phyloP scores from a whole-genome alignment of 2,329 filamentous ascomycete genomes.

The Lasiodiplodia hormozganensis region DNA sequence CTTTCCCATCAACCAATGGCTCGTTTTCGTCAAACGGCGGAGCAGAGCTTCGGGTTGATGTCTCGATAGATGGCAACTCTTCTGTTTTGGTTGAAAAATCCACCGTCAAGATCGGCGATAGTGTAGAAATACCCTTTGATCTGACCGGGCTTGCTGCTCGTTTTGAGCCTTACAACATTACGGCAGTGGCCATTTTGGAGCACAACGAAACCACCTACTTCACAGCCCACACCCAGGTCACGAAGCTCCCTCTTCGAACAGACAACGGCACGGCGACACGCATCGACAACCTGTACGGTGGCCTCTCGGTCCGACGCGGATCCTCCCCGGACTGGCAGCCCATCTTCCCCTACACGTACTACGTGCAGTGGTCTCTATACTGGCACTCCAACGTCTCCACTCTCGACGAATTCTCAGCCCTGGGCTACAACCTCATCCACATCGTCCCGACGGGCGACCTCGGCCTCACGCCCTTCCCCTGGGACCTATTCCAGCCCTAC shows the following conservation, averaged over 20 bases:
- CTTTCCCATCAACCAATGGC: slow-evolving; percentile 46
- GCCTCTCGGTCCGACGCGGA: slow-evolving; percentile 40
- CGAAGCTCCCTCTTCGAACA: slow-evolving; percentile 51
- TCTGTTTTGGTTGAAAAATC: no score
- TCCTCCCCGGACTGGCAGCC: slow-evolving; percentile 38
- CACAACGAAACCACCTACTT: slow-evolving; percentile 45
- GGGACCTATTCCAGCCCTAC: slow-evolving; percentile 39
- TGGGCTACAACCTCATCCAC: slow-evolving; percentile 58
- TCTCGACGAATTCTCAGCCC: slow-evolving; percentile 10
- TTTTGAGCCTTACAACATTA: slow-evolving; percentile 47
- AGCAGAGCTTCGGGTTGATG: slow-evolving; percentile 29
- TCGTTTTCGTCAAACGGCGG: slow-evolving; percentile 29
- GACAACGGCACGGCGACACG: slow-evolving; percentile 54
- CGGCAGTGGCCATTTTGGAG: slow-evolving; percentile 40
- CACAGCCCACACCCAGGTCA: slow-evolving; percentile 45
- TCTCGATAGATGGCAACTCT: no score
- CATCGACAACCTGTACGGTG: slow-evolving; percentile 56
- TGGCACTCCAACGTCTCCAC: slow-evolving; percentile 20
- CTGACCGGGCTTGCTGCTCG: no score
- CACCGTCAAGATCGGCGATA: no score
- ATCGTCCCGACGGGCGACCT: slow-evolving; percentile 47
- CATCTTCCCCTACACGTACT: slow-evolving; percentile 57
- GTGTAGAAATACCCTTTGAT: no score
- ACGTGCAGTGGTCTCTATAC: slow-evolving; percentile 49
- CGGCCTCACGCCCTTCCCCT: slow-evolving; percentile 3